These are phyloP conservation scores for Plectosphaerella plurivora DNA, from an alignment of 2,329 filamentous ascomycete genomes.

Conservation along the genomic window DNA sequence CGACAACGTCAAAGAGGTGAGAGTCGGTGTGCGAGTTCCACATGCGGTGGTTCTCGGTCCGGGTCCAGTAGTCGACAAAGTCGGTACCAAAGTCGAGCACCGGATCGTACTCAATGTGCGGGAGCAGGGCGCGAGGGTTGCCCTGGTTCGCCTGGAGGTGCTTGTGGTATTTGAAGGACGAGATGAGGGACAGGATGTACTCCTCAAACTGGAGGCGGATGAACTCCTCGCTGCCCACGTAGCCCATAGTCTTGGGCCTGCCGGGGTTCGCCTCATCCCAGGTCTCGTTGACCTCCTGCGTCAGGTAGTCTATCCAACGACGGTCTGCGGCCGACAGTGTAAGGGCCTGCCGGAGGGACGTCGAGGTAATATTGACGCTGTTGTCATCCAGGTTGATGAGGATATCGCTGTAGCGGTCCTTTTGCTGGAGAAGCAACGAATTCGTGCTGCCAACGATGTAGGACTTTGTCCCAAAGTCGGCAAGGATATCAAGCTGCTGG, in stretches of 20 bases:
- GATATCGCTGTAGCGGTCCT: conserved; percentile 92
- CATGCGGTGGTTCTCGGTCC: conserved; percentile 86
- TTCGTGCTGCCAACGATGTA: conserved; percentile 98
- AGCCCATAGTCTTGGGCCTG: conserved; percentile 90
- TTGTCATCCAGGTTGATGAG: conserved; percentile 93
- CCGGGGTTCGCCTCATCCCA: conserved; percentile 92
- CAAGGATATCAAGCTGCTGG: conserved; percentile 90
- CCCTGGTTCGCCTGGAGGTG: conserved; percentile 50
- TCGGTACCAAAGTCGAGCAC: conserved; percentile 77
- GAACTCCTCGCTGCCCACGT: conserved; percentile 93
- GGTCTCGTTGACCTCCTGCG: conserved; percentile 88
- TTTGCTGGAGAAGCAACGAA: conserved; percentile 87
- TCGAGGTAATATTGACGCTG: conserved; percentile 76
- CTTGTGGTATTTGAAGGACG: conserved; percentile 84
- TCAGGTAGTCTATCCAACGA: conserved; percentile 94
- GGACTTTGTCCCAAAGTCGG: conserved; percentile 91
- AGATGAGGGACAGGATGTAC: conserved; percentile 84
- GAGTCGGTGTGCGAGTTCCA: conserved; percentile 79
- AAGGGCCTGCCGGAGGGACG: conserved; percentile 71
- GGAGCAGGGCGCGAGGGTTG: conserved; percentile 57
- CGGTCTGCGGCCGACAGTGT: conserved; percentile 80
- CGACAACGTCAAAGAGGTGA: conserved; percentile 90
- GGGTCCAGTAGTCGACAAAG: conserved; percentile 83
- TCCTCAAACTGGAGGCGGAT: conserved; percentile 97
- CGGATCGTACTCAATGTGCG: conserved; percentile 76